Conservation (phyloP, 768 basidiomycete species). For the Sporobolomyces phaffii region DNA sequence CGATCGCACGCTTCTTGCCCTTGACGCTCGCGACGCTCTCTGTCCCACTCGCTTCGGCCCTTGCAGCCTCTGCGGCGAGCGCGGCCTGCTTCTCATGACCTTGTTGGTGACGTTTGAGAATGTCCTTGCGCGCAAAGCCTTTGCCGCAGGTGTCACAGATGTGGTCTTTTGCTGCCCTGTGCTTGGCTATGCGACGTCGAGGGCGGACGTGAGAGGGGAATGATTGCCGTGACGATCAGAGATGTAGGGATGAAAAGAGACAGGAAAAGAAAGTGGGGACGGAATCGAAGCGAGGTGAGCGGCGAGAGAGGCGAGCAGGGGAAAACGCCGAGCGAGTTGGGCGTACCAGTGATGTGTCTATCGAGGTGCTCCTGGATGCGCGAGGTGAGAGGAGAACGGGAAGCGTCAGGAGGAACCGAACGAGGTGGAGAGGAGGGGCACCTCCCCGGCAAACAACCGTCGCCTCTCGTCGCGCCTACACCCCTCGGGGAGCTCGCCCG, state of each 20-base stretch:
- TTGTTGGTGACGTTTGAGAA: slow-evolving; percentile 33
- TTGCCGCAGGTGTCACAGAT: slow-evolving; percentile 32
- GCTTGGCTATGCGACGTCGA: slow-evolving; percentile 19
- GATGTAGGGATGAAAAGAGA: background rate
- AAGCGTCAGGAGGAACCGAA: slow-evolving; percentile 5
- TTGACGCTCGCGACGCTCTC: slow-evolving; percentile 6
- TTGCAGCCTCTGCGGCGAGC: slow-evolving; percentile 18
- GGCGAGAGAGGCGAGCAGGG: background rate
- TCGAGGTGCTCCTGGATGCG: background rate
- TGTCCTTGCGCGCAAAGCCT: slow-evolving; percentile 38
- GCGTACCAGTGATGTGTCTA: slow-evolving; percentile 8
- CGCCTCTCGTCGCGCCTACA: background rate
- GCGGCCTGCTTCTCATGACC: slow-evolving; percentile 31
- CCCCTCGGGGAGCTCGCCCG: background rate
- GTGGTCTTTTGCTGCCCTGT: slow-evolving; percentile 33
- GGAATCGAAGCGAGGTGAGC: background rate
- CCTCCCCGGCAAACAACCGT: background rate
- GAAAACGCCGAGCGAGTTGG: background rate
- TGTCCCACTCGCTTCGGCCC: slow-evolving; percentile 8
- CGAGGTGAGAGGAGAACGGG: no score
- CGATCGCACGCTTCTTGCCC: slow-evolving; percentile 32
- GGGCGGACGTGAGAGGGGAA: background rate
- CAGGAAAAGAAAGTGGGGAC: background rate
- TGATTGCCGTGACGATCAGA: background rate
- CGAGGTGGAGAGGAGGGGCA: slow-evolving; percentile 8